Conservation (phyloP, 2,329 filamentous ascomycete genomes). For the Xylaria digitata region DNA sequence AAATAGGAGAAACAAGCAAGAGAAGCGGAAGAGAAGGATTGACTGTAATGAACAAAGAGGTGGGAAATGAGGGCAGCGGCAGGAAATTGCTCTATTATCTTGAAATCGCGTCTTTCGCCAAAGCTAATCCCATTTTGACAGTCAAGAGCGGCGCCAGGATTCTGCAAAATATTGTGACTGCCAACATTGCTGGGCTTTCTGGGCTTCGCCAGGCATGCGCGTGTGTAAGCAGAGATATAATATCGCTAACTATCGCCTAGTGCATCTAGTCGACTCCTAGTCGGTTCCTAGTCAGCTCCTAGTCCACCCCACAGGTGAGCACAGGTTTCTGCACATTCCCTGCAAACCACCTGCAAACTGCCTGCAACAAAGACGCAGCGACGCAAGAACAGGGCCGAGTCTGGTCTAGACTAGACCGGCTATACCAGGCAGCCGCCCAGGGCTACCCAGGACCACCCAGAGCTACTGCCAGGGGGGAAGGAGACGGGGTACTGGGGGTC, state of each 20-base stretch:
- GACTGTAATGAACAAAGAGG: constrained; percentile 1
- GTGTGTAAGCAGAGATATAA: neutral
- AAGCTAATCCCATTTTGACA: constrained; percentile 31
- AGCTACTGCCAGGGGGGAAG: too few species aligned
- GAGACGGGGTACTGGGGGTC: too few species aligned
- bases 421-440: constrained; percentile 10
- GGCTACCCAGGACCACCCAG: neutral
- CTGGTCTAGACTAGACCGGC: constrained; percentile 10
- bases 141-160: constrained; percentile 24
- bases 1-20: constrained; percentile 5
- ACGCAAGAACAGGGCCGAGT: constrained; percentile 1
- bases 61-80: constrained; percentile 11
- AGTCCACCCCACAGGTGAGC: constrained; percentile 7
- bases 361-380: too few species aligned
- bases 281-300: neutral
- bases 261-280: neutral
- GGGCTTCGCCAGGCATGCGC: neutral
- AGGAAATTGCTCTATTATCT: constrained; percentile 35
- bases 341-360: neutral
- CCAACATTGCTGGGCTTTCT: neutral
- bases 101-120: constrained; percentile 25
- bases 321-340: constrained; percentile 7
- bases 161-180: constrained; percentile 13
- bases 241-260: constrained; percentile 1
- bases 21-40: neutral